Evolutionary conservation across 768 basidiomycete genomes (phyloP).

Genomic region (Leccinum rimulosum): DNA sequence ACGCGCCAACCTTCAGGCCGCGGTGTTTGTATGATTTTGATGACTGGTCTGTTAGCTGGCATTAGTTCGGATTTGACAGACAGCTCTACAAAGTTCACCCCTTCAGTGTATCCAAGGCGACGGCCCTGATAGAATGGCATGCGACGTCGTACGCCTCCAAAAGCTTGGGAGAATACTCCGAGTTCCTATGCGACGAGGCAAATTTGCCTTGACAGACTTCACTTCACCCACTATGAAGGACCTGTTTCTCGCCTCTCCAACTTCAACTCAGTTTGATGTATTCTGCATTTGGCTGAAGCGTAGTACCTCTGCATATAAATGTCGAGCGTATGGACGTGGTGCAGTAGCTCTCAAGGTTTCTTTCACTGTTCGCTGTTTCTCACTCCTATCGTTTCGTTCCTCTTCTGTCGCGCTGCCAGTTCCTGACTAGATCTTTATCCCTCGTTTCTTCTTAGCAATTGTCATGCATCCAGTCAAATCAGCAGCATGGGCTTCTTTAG

Average conservation of each 20-base stretch:
- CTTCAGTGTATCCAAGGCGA: neutral
- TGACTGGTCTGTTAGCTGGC: neutral
- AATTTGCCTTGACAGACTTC: neutral
- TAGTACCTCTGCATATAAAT: conserved; percentile 6
- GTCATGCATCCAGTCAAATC: neutral
- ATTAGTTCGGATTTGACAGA: neutral
- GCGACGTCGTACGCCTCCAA: neutral
- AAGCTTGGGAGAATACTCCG: neutral
- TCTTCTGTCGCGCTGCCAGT: conserved; percentile 7
- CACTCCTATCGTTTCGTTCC: neutral
- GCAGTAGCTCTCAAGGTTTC: neutral
- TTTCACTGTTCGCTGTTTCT: neutral
- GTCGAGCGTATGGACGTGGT: neutral
- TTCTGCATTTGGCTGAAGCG: neutral
- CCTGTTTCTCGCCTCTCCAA: neutral
- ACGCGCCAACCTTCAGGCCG: neutral
- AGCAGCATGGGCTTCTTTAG: conserved; percentile 8
- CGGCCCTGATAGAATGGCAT: neutral
- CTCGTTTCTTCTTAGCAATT: conserved; percentile 4
- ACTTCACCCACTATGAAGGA: neutral
- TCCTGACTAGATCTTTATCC: neutral
- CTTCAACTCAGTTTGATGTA: neutral
- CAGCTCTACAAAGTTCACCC: neutral
- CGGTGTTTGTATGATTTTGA: neutral
- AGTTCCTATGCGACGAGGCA: neutral